Conservation (phyloP, 192 early-diverging fungal genomes). For the Spizellomyces sp. region DNA sequence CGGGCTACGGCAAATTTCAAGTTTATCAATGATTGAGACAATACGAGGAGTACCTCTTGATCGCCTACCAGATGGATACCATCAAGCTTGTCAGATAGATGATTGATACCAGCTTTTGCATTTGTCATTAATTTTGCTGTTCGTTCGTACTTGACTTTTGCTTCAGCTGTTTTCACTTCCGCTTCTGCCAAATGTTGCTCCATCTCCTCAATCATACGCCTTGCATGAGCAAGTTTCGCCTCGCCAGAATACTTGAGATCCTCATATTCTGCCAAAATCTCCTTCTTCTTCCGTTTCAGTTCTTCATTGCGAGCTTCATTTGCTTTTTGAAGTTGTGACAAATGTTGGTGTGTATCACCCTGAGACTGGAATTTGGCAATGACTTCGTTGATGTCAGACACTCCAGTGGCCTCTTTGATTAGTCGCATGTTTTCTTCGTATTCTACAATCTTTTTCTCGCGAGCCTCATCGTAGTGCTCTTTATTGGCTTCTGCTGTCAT, state of each 20-base stretch:
- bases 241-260: slow-evolving; percentile 53
- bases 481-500: slow-evolving; percentile 33
- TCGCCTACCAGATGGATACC: slow-evolving; percentile 46
- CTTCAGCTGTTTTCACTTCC: slow-evolving; percentile 42
- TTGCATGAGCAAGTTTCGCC: slow-evolving; percentile 37
- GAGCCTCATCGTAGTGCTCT: slow-evolving; percentile 59
- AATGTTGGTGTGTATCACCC: slow-evolving; percentile 58
- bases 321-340: slow-evolving; percentile 45
- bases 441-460: slow-evolving; percentile 54
- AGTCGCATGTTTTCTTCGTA: slow-evolving; percentile 65
- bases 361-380: slow-evolving; percentile 65
- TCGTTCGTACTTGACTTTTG: slow-evolving; percentile 52
- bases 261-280: slow-evolving; percentile 49
- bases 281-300: slow-evolving; percentile 48
- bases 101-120: slow-evolving; percentile 56
- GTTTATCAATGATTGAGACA: neutral
- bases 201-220: slow-evolving; percentile 55
- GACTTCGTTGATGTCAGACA: slow-evolving; percentile 61
- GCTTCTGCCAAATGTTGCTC: slow-evolving; percentile 48
- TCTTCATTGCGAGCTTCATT: slow-evolving; percentile 54
- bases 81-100: slow-evolving; percentile 61
- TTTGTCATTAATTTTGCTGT: slow-evolving; percentile 51
- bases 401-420: slow-evolving; percentile 66
- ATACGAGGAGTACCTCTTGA: neutral
- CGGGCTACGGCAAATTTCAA: slow-evolving; percentile 15